Conservation (phyloP, 2,329 filamentous ascomycete species). For the Westerdykella ornata region DNA sequence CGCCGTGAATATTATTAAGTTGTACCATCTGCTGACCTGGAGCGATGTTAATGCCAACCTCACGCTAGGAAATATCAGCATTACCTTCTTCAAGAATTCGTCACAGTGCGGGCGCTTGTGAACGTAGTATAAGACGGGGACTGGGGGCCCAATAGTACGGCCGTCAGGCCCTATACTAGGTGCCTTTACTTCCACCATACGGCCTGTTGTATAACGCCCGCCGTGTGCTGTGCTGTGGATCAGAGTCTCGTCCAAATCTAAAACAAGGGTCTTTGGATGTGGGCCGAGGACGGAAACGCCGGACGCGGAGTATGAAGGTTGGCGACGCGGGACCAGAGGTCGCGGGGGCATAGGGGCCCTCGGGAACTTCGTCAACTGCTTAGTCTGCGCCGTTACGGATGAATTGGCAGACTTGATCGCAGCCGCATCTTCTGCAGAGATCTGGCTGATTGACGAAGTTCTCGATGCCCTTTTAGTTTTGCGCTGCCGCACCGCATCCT, state of each 20-base stretch:
- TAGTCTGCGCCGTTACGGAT: constrained; percentile 53
- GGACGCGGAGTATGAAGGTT: constrained; percentile 69
- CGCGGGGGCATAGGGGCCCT: constrained; percentile 82
- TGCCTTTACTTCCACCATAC: constrained; percentile 96
- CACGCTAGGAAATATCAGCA: constrained; percentile 14
- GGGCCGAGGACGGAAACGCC: constrained; percentile 32
- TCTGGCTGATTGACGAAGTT: constrained; percentile 38
- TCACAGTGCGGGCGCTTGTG: constrained; percentile 97
- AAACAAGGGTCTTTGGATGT: constrained; percentile 80
- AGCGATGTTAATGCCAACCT: constrained; percentile 13
- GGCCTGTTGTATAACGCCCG: constrained; percentile 87
- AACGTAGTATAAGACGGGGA: constrained; percentile 97
- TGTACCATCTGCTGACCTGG: constrained; percentile 94
- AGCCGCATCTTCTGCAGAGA: constrained; percentile 46
- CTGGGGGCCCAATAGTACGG: constrained; percentile 69
- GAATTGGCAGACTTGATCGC: constrained; percentile 93
- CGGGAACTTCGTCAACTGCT: constrained; percentile 75
- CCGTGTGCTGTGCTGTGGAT: constrained; percentile 98
- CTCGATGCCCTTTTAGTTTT: constrained; percentile 48
- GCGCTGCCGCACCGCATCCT: constrained; percentile 66
- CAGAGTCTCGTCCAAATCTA: constrained; percentile 93
- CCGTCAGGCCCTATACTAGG: constrained; percentile 58
- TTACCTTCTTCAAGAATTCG: constrained; percentile 81
- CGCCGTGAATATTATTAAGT: constrained; percentile 91
- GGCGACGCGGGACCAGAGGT: constrained; percentile 79